These are phyloP conservation scores for Penicillium paneum DNA, from an alignment of 2,329 filamentous ascomycete species.

Conservation along the genomic window DNA sequence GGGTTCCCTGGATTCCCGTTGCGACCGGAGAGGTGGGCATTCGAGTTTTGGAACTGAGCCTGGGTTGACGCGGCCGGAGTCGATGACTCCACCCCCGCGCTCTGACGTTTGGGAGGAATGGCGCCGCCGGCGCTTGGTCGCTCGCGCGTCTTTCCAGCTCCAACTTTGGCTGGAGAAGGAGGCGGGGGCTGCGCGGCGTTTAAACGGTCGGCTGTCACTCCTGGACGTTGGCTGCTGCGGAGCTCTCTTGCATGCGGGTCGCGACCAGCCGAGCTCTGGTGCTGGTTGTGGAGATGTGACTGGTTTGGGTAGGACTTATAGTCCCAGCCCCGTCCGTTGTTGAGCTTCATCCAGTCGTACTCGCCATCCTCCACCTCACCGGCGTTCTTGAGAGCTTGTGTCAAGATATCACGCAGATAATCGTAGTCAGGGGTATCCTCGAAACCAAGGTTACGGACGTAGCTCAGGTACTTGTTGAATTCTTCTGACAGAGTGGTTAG, in stretches of 20 bases:
- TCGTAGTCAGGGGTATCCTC: conserved; percentile 99
- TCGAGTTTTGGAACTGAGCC: conserved; percentile 95
- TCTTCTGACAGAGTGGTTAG: conserved; percentile 61
- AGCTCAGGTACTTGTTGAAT: conserved; percentile 95
- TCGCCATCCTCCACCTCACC: conserved; percentile 96
- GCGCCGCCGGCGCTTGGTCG: conserved; percentile 73
- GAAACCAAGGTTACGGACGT: conserved; percentile 95
- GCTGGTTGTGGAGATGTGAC: conserved; percentile 73
- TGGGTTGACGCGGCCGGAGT: conserved; percentile 89
- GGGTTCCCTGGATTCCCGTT: conserved; percentile 57
- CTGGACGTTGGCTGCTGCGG: conserved; percentile 58
- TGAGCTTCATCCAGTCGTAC: conserved; percentile 99
- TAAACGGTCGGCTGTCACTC: conserved; percentile 81
- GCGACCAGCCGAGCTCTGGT: conserved; percentile 78
- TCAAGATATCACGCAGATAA: conserved; percentile 93
- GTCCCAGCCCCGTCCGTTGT: conserved; percentile 90
- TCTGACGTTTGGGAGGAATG: conserved; percentile 71
- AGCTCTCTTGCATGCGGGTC: conserved; percentile 71
- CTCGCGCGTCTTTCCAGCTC: conserved; percentile 67
- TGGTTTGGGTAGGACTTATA: conserved; percentile 68
- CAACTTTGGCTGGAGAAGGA: conserved; percentile 76
- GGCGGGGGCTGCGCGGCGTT: conserved; percentile 88
- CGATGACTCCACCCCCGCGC: conserved; percentile 63
- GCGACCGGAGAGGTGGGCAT: conserved; percentile 71
- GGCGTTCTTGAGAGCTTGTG: conserved; percentile 88